A percentile compares a stretch with the other conserved stretches of the same genome.
Evolutionary conservation across 306 rosid genomes (phyloP).

Genomic region (Begonia loranthoides): DNA sequence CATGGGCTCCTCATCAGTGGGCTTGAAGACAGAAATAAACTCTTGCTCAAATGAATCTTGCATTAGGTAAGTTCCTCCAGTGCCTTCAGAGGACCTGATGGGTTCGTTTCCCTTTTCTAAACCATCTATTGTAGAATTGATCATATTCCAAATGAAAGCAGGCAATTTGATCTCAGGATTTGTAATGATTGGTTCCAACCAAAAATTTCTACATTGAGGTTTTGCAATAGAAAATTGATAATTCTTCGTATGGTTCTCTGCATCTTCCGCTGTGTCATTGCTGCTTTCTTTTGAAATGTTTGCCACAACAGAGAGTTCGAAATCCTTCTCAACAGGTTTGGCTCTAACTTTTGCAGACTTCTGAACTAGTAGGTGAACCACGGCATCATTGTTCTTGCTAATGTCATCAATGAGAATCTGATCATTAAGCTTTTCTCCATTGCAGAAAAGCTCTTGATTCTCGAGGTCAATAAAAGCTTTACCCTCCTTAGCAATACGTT

Average conservation of each 20-base stretch:
- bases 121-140: constrained; percentile 29
- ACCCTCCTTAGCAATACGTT: constrained; percentile 33
- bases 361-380: constrained; percentile 38
- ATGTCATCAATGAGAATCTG: constrained; percentile 36
- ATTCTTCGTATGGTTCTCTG: constrained; percentile 5
- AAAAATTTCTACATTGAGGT: constrained; percentile 19
- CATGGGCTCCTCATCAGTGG: constrained; percentile 89
- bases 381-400: constrained; percentile 28
- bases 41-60: constrained; percentile 39
- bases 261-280: constrained; percentile 7
- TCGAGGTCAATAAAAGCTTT: constrained; percentile 32
- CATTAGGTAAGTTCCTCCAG: constrained; percentile 84
- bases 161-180: constrained; percentile 25
- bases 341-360: constrained; percentile 46
- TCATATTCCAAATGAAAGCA: constrained; percentile 30
- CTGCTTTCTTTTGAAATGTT: constrained; percentile 3
- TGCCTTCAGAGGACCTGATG: constrained; percentile 55
- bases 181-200: constrained; percentile 28
- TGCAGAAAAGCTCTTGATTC: constrained; percentile 40
- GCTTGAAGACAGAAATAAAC: constrained; percentile 69
- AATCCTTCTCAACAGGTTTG: constrained; percentile 26
- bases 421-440: constrained; percentile 42
- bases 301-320: constrained; percentile 55
- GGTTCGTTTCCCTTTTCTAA: constrained; percentile 30
- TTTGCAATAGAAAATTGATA: constrained; percentile 7